phyloP scores from a whole-genome alignment of 345 rosid genomes.

The Draba incana region DNA sequence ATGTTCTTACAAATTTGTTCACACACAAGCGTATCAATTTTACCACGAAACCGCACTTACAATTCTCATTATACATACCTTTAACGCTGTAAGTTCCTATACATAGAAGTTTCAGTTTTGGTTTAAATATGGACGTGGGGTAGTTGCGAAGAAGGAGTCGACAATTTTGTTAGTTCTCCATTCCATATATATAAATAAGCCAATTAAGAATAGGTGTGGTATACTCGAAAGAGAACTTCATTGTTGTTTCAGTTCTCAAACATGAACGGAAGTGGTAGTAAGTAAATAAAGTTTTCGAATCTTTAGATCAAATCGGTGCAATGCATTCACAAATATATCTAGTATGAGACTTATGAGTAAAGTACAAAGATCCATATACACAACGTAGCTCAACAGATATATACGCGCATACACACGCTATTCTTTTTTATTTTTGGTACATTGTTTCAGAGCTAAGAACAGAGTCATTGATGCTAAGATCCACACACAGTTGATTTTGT shows the following conservation, averaged over 20 bases:
- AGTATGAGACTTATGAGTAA: not conserved
- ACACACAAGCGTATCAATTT: too few relatives aligned
- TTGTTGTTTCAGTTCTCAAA: not conserved
- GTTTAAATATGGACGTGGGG: too few relatives aligned
- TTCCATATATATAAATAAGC: not conserved
- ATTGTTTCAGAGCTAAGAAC: slow-evolving; percentile 19
- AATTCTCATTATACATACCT: too few relatives aligned
- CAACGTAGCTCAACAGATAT: not conserved
- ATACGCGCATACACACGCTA: not conserved
- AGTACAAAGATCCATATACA: slow-evolving; percentile 9
- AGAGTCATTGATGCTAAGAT: not conserved
- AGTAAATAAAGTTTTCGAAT: slow-evolving; percentile 2
- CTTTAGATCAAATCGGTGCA: not conserved
- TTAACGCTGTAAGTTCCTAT: too few relatives aligned
- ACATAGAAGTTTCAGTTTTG: too few relatives aligned
- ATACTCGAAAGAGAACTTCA: not conserved
- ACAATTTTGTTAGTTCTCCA: too few relatives aligned
- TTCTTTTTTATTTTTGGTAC: slow-evolving; percentile 16
- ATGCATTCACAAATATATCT: not conserved
- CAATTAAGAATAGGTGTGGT: not conserved
- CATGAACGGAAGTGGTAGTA: not conserved
- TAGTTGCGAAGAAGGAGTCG: too few relatives aligned
- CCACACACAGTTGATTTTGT: too few relatives aligned
- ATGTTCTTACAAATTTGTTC: too few relatives aligned
- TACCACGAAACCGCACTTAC: too few relatives aligned